Conservation (phyloP, 352 stramenopile species). For the Blastocystis sp. region DNA sequence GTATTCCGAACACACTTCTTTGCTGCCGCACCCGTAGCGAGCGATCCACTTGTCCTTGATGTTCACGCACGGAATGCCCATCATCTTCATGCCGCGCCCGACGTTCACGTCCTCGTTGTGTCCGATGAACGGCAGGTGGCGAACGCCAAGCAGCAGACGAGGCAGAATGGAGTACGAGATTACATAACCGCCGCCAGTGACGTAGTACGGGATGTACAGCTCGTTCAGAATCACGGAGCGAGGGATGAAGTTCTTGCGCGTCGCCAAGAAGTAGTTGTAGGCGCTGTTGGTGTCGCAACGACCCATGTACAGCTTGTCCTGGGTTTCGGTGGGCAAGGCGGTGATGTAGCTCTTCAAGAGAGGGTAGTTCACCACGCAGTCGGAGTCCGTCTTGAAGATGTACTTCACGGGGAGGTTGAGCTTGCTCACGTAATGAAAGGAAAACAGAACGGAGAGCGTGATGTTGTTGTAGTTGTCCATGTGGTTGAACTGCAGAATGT, state of each 20-base stretch:
- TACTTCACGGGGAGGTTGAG: conserved; percentile 53
- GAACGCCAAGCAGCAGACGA: conserved; percentile 13
- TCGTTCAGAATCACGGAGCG: conserved; percentile 11
- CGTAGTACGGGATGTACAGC: conserved; percentile 44
- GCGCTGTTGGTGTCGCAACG: background rate
- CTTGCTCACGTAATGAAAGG: conserved; percentile 39
- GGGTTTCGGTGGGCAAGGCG: background rate
- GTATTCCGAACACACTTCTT: conserved; percentile 8
- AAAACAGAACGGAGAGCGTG: conserved; percentile 58
- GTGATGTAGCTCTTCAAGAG: background rate
- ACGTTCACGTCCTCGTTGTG: conserved; percentile 70
- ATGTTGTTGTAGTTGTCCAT: conserved; percentile 64
- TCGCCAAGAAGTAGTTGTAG: conserved; percentile 3
- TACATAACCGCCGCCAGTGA: conserved; percentile 52
- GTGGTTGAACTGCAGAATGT: conserved; percentile 61
- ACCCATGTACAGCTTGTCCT: conserved; percentile 52
- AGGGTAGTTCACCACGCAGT: conserved; percentile 68
- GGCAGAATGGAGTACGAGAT: conserved; percentile 51
- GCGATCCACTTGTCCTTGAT: conserved; percentile 9
- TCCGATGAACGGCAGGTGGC: conserved; percentile 54
- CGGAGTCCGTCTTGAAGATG: conserved; percentile 59
- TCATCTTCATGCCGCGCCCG: conserved; percentile 27
- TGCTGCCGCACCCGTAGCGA: conserved; percentile 22
- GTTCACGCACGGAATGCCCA: conserved; percentile 20
- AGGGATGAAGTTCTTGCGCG: conserved; percentile 59